A percentile compares a stretch with the other conserved stretches of the same genome.
Conservation (phyloP, 2,329 filamentous ascomycete species). For the Clonostachys rosea region DNA sequence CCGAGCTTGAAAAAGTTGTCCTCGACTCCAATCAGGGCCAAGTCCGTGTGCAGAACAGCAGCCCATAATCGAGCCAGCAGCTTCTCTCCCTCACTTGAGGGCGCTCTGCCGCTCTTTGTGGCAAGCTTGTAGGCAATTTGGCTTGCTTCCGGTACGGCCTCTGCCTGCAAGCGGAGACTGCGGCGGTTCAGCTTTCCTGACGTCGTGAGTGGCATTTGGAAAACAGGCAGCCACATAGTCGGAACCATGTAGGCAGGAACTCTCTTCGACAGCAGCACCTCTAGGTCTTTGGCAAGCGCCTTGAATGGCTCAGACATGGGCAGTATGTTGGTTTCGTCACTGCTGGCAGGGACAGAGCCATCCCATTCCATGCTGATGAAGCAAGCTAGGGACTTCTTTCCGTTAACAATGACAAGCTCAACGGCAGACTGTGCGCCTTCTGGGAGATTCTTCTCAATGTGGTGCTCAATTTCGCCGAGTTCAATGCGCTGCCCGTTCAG, state of each 20-base stretch:
- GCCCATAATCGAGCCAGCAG: conserved; percentile 34
- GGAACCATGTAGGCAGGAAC: conserved; percentile 8
- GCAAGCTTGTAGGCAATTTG: not conserved
- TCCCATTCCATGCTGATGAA: not conserved
- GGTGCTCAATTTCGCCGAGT: conserved; percentile 15
- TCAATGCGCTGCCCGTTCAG: conserved; percentile 47
- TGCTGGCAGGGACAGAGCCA: conserved; percentile 7
- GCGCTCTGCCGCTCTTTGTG: not conserved
- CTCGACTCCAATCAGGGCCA: conserved; percentile 2
- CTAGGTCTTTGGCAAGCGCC: not conserved
- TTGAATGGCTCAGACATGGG: not conserved
- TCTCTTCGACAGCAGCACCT: not conserved
- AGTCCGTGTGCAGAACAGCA: conserved; percentile 26
- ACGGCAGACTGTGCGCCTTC: conserved; percentile 1
- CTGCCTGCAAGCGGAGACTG: conserved; percentile 2
- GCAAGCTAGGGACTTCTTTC: not conserved
- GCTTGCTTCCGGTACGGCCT: not conserved
- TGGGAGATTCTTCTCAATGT: not conserved
- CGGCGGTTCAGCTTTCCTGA: conserved; percentile 6
- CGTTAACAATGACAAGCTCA: conserved; percentile 2
- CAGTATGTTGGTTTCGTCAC: not conserved
- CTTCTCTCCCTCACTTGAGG: conserved; percentile 2
- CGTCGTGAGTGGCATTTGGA: not conserved
- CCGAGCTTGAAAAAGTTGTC: conserved; percentile 19
- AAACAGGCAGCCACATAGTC: conserved; percentile 1